Evolutionary conservation across 257 asterid species (phyloP).

Genomic region (Nicotiana tomentosiformis): DNA sequence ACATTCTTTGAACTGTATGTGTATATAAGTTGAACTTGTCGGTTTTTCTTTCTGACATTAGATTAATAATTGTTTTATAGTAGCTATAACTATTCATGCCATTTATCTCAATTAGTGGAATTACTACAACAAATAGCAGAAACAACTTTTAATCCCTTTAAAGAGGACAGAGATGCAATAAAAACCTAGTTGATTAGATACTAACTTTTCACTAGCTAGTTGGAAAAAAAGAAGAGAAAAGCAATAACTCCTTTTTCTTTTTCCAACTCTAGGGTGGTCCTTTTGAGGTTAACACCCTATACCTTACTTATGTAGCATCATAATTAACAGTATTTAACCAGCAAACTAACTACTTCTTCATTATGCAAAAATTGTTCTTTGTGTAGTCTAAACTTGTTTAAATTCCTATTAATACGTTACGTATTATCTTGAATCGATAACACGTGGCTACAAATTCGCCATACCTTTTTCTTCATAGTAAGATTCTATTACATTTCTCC

Average conservation of each 20-base stretch:
- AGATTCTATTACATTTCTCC: constrained; percentile 41
- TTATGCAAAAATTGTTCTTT: not conserved
- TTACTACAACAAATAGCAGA: not conserved
- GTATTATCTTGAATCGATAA: constrained; percentile 23
- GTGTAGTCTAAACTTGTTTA: not conserved
- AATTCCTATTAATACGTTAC: constrained; percentile 14
- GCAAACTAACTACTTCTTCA: not conserved
- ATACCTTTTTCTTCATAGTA: constrained; percentile 32
- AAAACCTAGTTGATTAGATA: not conserved
- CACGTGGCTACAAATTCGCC: constrained; percentile 53
- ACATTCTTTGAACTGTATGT: no score
- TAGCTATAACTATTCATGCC: not conserved
- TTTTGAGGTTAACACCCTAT: constrained; percentile 29
- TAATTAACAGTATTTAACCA: constrained; percentile 5
- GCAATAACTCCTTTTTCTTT: constrained; percentile 20
- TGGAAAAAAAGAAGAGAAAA: constrained; percentile 27
- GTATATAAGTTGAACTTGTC: no score
- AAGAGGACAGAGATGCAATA: not conserved
- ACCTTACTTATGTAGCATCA: constrained; percentile 4
- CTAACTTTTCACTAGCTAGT: constrained; percentile 3
- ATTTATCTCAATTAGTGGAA: not conserved
- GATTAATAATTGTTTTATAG: no score
- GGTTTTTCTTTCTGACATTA: no score
- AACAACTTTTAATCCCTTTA: not conserved
- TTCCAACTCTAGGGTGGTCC: constrained; percentile 46